Conservation (phyloP, 371 early-diverging fungal genomes). For the Zychaea mexicana region DNA sequence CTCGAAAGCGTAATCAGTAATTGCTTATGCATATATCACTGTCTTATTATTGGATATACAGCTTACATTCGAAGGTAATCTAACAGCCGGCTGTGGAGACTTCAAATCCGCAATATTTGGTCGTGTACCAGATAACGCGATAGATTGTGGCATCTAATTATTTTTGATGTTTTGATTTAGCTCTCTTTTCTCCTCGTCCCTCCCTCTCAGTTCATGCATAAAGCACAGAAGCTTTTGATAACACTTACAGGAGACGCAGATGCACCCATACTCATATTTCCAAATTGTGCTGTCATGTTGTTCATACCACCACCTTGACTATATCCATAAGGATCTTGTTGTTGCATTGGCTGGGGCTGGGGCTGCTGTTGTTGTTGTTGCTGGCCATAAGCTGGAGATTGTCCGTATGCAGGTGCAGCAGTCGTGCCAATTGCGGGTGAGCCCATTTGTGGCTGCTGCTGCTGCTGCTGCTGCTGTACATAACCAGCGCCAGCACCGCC, state of each 20-base stretch:
- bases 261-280: slow-evolving; percentile 40
- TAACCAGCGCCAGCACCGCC: slow-evolving; percentile 12
- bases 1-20: not conserved
- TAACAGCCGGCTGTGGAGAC: slow-evolving; percentile 56
- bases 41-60: not conserved
- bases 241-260: slow-evolving; percentile 14
- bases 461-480: slow-evolving; percentile 23
- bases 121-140: slow-evolving; percentile 54
- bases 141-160: slow-evolving; percentile 37
- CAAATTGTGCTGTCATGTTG: slow-evolving; percentile 47
- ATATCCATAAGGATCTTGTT: slow-evolving; percentile 26
- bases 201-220: not conserved
- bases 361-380: slow-evolving; percentile 28
- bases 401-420: slow-evolving; percentile 27
- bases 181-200: too few species aligned
- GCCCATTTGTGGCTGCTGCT: slow-evolving; percentile 18
- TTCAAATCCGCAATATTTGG: slow-evolving; percentile 61
- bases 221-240: not conserved
- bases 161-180: not conserved
- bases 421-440: too few species aligned
- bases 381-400: slow-evolving; percentile 22
- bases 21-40: not conserved
- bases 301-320: slow-evolving; percentile 24
- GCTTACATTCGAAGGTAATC: slow-evolving; percentile 62
- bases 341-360: too few species aligned